phyloP scores from a whole-genome alignment of 2,329 filamentous ascomycete genomes.

The Pseudogymnoascus destructans region DNA sequence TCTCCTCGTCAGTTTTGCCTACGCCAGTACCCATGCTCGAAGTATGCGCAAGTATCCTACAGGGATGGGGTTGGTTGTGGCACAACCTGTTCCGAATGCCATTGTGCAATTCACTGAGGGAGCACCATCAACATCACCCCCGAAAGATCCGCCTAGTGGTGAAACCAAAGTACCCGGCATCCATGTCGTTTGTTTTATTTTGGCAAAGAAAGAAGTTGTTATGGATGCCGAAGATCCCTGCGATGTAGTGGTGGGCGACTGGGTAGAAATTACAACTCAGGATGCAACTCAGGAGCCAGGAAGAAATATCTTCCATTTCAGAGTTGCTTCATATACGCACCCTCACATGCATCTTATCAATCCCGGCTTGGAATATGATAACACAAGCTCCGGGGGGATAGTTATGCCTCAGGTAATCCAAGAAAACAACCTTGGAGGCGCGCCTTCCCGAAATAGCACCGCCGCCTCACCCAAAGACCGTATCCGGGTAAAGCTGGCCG shows the following conservation, averaged over 20 bases:
- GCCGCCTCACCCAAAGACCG: neutral
- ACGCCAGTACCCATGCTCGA: conserved; percentile 29
- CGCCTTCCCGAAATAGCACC: neutral
- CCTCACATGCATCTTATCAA: neutral
- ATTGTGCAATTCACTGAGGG: neutral
- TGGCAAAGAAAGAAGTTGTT: neutral
- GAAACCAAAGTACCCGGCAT: neutral
- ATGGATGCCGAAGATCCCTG: neutral
- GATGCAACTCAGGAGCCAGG: neutral
- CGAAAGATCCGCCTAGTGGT: too few relatives aligned
- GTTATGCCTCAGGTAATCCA: neutral
- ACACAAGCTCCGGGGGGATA: neutral
- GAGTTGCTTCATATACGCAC: neutral
- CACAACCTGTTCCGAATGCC: conserved; percentile 12
- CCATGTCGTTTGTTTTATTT: neutral
- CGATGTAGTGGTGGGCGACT: neutral
- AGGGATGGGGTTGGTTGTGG: conserved; percentile 25
- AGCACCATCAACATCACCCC: neutral
- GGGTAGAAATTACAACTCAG: neutral
- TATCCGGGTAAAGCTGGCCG: neutral
- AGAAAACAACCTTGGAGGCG: neutral
- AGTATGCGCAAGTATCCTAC: conserved; percentile 24
- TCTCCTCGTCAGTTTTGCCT: conserved; percentile 72
- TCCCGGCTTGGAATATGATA: neutral
- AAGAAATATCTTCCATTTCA: neutral